Percentiles rank a stretch among this genome's conserved stretches.
Conservation (phyloP, 768 basidiomycete genomes). For the Pilatotrama ljubarskyi region DNA sequence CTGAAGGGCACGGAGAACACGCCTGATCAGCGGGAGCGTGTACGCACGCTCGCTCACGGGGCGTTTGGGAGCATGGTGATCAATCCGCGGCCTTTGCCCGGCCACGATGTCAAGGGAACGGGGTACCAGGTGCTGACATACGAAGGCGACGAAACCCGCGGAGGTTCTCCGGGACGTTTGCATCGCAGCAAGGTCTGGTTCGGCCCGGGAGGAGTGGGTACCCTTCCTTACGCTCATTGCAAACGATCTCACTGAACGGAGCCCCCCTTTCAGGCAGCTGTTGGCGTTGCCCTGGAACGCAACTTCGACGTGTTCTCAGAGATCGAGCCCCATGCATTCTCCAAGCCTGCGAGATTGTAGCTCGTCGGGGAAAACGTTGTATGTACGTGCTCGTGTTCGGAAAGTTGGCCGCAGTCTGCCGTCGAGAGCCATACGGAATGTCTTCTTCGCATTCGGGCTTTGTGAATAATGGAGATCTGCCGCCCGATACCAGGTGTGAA, state of each 20-base stretch:
- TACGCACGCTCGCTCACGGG: constrained; percentile 50
- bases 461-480: too few species aligned
- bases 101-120: constrained; percentile 36
- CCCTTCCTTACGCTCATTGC: neutral
- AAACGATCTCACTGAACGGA: neutral
- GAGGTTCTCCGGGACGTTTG: constrained; percentile 56
- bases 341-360: constrained; percentile 30
- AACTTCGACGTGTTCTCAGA: constrained; percentile 70
- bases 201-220: constrained; percentile 52
- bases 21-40: constrained; percentile 44
- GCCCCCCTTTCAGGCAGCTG: constrained; percentile 41
- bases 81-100: constrained; percentile 46
- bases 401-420: neutral
- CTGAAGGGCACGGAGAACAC: constrained; percentile 46
- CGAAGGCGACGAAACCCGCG: constrained; percentile 70
- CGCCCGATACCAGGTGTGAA: too few species aligned
- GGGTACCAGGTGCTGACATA: constrained; percentile 56
- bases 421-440: too few species aligned
- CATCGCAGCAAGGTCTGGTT: constrained; percentile 58
- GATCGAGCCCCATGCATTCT: constrained; percentile 28
- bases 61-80: constrained; percentile 63
- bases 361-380: neutral
- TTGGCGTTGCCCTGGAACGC: constrained; percentile 52
- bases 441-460: too few species aligned
- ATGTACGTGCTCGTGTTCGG: neutral